Percentiles rank a stretch among this genome's conserved stretches.
Evolutionary conservation across 441 rosid genomes (phyloP).

Genomic region (Omphalea diandra): DNA sequence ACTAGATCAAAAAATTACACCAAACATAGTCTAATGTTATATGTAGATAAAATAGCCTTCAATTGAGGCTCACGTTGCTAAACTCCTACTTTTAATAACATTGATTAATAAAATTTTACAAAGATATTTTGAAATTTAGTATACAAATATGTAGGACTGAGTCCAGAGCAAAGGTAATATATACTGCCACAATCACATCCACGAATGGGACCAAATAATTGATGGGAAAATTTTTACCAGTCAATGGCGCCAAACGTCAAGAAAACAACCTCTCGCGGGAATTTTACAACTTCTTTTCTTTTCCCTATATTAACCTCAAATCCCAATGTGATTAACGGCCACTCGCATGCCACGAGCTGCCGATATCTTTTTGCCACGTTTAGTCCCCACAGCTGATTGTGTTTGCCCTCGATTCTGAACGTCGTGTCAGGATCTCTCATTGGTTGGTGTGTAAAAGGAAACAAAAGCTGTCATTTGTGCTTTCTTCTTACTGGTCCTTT

Average conservation of each 20-base stretch:
- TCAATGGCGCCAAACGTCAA: conserved; percentile 31
- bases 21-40: no score
- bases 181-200: not conserved
- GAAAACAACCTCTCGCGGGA: conserved; percentile 30
- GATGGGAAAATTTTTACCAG: not conserved
- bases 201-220: not conserved
- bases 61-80: no score
- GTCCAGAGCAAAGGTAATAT: not conserved
- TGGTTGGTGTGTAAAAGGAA: no score
- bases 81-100: no score
- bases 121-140: no score
- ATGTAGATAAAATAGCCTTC: no score
- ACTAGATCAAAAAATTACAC: no score
- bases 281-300: conserved; percentile 23
- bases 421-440: no score
- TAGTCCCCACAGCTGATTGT: not conserved
- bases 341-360: conserved; percentile 34
- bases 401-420: conserved; percentile 1
- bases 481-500: no score
- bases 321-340: conserved; percentile 28
- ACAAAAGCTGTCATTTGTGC: no score
- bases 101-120: no score
- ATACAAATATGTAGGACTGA: not conserved
- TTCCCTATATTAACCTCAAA: conserved; percentile 4
- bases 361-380: conserved; percentile 26